phyloP scores from a whole-genome alignment of 805 yeast genomes.

The Kockiozyma suomiensis region DNA sequence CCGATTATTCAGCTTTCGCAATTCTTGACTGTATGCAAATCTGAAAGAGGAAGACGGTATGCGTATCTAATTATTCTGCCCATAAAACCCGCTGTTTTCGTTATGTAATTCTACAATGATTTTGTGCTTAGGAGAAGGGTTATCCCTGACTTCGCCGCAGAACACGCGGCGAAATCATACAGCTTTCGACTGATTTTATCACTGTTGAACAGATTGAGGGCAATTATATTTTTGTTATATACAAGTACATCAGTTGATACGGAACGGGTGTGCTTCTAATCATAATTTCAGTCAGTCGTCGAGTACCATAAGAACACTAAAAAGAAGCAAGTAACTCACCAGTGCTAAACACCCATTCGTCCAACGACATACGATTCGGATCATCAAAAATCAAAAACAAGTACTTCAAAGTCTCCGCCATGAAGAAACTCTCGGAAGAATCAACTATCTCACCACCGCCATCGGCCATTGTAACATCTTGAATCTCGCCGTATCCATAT shows the following conservation, averaged over 20 bases:
- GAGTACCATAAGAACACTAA: constrained; percentile 24
- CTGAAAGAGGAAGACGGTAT: too few species aligned
- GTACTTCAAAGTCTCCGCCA: constrained; percentile 58
- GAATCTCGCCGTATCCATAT: constrained; percentile 44
- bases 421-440: constrained; percentile 52
- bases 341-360: constrained; percentile 50
- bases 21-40: too few species aligned
- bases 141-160: too few species aligned
- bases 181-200: too few species aligned
- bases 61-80: too few species aligned
- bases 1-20: too few species aligned
- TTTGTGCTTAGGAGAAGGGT: too few species aligned
- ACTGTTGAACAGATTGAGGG: too few species aligned
- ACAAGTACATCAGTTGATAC: neutral
- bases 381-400: constrained; percentile 52
- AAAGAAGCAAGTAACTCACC: constrained; percentile 10
- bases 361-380: constrained; percentile 42
- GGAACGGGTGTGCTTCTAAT: constrained; percentile 54
- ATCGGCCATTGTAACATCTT: constrained; percentile 41
- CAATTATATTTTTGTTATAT: too few species aligned
- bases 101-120: too few species aligned
- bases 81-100: too few species aligned
- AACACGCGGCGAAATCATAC: too few species aligned
- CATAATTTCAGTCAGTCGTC: constrained; percentile 37
- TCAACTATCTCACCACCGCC: constrained; percentile 37